phyloP scores from a whole-genome alignment of 139 green algal genomes.

The Coelastrella sp. region DNA sequence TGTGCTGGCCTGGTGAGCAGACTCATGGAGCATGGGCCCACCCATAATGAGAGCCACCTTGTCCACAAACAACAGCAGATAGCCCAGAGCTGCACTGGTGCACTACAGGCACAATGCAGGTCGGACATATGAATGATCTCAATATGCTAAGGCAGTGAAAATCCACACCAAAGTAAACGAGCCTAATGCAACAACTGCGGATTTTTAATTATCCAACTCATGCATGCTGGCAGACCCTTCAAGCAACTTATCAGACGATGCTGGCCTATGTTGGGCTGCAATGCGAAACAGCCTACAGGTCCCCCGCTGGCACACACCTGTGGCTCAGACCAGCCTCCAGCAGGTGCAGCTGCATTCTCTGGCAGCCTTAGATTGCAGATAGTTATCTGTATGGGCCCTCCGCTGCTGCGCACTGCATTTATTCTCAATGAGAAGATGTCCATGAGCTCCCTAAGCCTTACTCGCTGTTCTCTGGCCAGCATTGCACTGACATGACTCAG shows the following conservation, averaged over 20 bases:
- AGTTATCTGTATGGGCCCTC: constrained; percentile 52
- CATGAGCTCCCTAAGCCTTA: constrained; percentile 53
- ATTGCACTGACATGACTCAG: constrained; percentile 42
- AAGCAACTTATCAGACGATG: too few relatives aligned
- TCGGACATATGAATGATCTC: background rate
- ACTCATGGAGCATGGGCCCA: constrained; percentile 73
- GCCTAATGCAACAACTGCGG: too few relatives aligned
- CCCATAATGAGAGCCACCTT: constrained; percentile 68
- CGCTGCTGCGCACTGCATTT: constrained; percentile 27
- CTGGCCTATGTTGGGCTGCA: background rate
- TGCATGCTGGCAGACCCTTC: too few relatives aligned
- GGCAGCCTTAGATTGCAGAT: constrained; percentile 60
- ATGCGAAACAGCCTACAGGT: background rate
- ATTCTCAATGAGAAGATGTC: constrained; percentile 64
- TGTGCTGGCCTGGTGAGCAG: constrained; percentile 65
- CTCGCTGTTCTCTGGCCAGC: constrained; percentile 59
- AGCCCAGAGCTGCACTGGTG: constrained; percentile 69
- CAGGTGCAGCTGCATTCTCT: constrained; percentile 23
- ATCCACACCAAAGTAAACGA: too few relatives aligned
- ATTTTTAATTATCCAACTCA: too few relatives aligned
- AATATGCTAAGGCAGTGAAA: too few relatives aligned
- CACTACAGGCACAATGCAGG: constrained; percentile 39
- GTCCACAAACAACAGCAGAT: constrained; percentile 74
- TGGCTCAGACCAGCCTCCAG: constrained; percentile 32
- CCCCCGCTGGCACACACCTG: constrained; percentile 9